Percentiles rank a stretch among this genome's conserved stretches.
phyloP scores from a whole-genome alignment of 192 early-diverging fungal species.

The Coemansia sp. region DNA sequence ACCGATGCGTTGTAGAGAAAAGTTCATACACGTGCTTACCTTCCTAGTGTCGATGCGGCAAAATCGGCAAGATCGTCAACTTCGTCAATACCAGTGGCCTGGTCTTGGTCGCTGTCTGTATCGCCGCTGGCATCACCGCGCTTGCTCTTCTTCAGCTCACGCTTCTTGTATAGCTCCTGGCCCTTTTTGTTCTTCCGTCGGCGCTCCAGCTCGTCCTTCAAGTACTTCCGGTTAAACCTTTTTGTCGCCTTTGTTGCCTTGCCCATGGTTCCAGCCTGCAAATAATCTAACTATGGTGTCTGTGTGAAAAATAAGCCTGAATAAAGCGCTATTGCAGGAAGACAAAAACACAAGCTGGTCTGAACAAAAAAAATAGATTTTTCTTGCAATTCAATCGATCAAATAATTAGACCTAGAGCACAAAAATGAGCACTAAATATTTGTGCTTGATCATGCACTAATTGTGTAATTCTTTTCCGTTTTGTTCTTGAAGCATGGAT shows the following conservation, averaged over 20 bases:
- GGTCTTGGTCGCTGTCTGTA: conserved; percentile 14
- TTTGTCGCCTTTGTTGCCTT: conserved; percentile 65
- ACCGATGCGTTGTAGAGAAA: background rate
- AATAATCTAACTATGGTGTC: background rate
- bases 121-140: conserved; percentile 12
- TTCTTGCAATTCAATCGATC: background rate
- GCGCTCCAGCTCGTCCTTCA: conserved; percentile 64
- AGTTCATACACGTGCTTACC: background rate
- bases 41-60: conserved; percentile 32
- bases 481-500: too few species aligned
- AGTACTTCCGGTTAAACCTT: conserved; percentile 75
- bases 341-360: background rate
- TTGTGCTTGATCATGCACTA: too few species aligned
- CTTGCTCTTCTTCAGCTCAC: conserved; percentile 57
- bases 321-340: background rate
- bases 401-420: background rate
- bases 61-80: conserved; percentile 50
- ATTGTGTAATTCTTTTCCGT: too few species aligned
- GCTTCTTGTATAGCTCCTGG: conserved; percentile 58
- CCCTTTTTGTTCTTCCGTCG: conserved; percentile 59
- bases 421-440: too few species aligned
- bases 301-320: background rate
- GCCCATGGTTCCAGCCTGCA: conserved; percentile 22
- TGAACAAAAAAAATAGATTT: conserved; percentile 1
- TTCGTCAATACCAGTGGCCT: conserved; percentile 42